These are phyloP conservation scores for Glaciozyma martinii DNA, from an alignment of 768 basidiomycete species.

Conservation along the genomic window DNA sequence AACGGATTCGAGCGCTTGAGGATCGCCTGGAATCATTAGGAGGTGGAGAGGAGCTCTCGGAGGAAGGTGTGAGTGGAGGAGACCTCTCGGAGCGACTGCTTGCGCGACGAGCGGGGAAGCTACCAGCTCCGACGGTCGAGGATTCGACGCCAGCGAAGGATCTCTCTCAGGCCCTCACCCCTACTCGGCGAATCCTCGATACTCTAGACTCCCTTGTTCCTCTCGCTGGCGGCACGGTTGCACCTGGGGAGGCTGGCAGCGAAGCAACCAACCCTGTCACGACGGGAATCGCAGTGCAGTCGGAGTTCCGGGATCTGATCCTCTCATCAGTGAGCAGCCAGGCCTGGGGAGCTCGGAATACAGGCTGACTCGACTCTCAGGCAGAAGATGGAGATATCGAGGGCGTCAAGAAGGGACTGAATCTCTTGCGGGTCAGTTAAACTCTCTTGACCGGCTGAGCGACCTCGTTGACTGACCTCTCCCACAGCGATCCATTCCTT, in stretches of 20 bases:
- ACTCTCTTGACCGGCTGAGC: background rate
- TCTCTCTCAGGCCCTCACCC: too few species aligned
- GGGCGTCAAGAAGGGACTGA: background rate
- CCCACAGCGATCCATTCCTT: constrained; percentile 44
- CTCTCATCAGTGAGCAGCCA: constrained; percentile 46
- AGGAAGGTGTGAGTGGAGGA: background rate
- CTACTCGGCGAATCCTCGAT: background rate
- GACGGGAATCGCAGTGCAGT: constrained; percentile 46
- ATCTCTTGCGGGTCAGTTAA: background rate
- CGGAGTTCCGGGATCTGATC: constrained; percentile 53
- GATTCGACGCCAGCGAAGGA: background rate
- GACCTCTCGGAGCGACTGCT: background rate
- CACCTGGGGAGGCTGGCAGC: background rate
- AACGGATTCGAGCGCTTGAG: constrained; percentile 36
- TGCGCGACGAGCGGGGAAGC: background rate
- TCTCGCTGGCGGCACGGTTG: background rate
- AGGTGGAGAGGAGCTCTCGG: background rate
- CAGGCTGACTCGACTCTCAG: background rate
- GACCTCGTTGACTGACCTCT: background rate
- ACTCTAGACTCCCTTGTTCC: background rate
- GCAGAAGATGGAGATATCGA: background rate
- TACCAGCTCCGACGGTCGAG: background rate
- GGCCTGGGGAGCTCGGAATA: background rate
- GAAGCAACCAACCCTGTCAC: constrained; percentile 37
- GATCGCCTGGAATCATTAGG: constrained; percentile 6